Percentiles rank a stretch among this genome's conserved stretches.
phyloP scores from a whole-genome alignment of 1,139 yeast species.

The Scheffersomyces quercinus region DNA sequence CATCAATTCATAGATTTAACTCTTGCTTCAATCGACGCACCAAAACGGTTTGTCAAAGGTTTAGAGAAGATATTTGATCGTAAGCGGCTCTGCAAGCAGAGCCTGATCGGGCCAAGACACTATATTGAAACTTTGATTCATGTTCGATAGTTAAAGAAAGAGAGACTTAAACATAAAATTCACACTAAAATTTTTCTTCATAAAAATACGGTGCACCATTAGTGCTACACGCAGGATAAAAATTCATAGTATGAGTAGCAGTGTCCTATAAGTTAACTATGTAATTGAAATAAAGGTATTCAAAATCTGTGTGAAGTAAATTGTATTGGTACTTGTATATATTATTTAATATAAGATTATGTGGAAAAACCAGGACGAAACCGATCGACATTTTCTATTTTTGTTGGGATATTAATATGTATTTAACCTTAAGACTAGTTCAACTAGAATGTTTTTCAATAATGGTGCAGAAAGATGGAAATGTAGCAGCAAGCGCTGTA shows the following conservation, averaged over 20 bases:
- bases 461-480: background rate
- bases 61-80: conserved; percentile 36
- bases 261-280: too few species aligned
- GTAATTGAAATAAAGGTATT: too few species aligned
- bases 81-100: conserved; percentile 11
- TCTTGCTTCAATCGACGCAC: conserved; percentile 41
- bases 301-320: too few species aligned
- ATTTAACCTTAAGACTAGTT: background rate
- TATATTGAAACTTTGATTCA: conserved; percentile 3
- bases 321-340: too few species aligned
- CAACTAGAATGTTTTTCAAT: background rate
- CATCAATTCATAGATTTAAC: conserved; percentile 13
- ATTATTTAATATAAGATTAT: too few species aligned
- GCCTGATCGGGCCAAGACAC: conserved; percentile 21
- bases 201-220: background rate
- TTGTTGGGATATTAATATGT: background rate
- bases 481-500: background rate
- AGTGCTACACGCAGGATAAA: too few species aligned
- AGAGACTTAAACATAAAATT: background rate
- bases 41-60: conserved; percentile 43
- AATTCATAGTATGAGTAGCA: too few species aligned
- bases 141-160: conserved; percentile 7
- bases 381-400: background rate
- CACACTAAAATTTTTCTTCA: background rate
- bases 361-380: background rate